Percentiles rank a stretch among this genome's conserved stretches.
These are phyloP conservation scores for Musa itinerans DNA, from an alignment of 176 grass and related monocot genomes.

Conservation along the genomic window DNA sequence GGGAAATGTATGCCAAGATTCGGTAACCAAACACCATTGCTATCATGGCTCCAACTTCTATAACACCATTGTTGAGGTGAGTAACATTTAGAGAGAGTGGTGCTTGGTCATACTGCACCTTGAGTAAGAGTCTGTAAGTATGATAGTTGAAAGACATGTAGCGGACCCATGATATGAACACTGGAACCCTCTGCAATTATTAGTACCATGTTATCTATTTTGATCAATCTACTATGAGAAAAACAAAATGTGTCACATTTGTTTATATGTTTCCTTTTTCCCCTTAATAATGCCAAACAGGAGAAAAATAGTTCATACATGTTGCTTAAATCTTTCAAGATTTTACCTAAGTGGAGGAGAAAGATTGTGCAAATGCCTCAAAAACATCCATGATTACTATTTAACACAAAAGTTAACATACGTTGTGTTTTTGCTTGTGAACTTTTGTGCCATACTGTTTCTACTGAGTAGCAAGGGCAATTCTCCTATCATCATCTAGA, in stretches of 20 bases:
- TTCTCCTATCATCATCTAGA: background rate
- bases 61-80: conserved; percentile 47
- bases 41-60: conserved; percentile 54
- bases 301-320: background rate
- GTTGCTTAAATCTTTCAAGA: background rate
- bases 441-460: background rate
- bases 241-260: background rate
- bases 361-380: background rate
- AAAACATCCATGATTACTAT: background rate
- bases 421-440: background rate
- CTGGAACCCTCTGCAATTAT: conserved; percentile 63
- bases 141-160: conserved; percentile 98
- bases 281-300: background rate
- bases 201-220: background rate
- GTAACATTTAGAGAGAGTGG: conserved; percentile 41
- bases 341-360: background rate
- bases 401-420: background rate
- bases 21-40: conserved; percentile 84
- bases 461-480: background rate
- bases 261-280: background rate
- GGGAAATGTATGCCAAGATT: conserved; percentile 69
- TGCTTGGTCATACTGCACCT: conserved; percentile 65
- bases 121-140: conserved; percentile 84
- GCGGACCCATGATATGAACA: conserved; percentile 94
- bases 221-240: background rate